Evolutionary conservation across 352 stramenopile species (phyloP).

Genomic region (Thalassiosira sp.): DNA sequence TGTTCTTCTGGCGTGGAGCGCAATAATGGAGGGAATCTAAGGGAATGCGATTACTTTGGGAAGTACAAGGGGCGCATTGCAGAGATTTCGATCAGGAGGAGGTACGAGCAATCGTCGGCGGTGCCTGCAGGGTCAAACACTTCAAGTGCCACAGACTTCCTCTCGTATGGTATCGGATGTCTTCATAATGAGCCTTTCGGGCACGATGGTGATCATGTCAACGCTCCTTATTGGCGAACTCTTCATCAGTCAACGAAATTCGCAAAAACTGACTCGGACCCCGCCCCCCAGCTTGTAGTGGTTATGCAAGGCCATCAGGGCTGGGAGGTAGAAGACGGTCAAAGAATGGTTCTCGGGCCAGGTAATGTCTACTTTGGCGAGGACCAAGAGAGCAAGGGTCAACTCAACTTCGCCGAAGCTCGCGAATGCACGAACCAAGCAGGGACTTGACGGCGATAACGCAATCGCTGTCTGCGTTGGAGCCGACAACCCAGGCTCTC

Average conservation of each 20-base stretch:
- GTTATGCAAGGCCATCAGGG: background rate
- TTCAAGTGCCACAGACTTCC: no score
- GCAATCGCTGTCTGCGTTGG: background rate
- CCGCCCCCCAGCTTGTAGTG: background rate
- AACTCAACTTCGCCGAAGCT: background rate
- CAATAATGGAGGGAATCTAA: no score
- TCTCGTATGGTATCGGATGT: constrained; percentile 33
- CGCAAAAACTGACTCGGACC: background rate
- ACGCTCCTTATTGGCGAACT: constrained; percentile 32
- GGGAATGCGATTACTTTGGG: constrained; percentile 51
- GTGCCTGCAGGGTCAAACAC: no score
- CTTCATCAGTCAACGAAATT: no score
- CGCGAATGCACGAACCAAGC: background rate
- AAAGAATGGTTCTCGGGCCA: background rate
- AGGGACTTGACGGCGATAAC: background rate
- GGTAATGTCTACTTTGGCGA: background rate
- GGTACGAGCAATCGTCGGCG: no score
- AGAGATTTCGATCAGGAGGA: constrained; percentile 23
- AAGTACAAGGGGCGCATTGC: constrained; percentile 38
- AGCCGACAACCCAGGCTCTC: background rate
- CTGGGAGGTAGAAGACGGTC: background rate
- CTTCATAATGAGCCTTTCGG: constrained; percentile 44
- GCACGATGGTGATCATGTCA: constrained; percentile 26
- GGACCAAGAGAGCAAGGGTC: background rate
- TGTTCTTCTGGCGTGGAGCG: no score